Evolutionary conservation across 2,329 filamentous ascomycete species (phyloP), one percentile per base, ranked within the genome.

Genomic region (Akanthomyces lecanii): DNA sequence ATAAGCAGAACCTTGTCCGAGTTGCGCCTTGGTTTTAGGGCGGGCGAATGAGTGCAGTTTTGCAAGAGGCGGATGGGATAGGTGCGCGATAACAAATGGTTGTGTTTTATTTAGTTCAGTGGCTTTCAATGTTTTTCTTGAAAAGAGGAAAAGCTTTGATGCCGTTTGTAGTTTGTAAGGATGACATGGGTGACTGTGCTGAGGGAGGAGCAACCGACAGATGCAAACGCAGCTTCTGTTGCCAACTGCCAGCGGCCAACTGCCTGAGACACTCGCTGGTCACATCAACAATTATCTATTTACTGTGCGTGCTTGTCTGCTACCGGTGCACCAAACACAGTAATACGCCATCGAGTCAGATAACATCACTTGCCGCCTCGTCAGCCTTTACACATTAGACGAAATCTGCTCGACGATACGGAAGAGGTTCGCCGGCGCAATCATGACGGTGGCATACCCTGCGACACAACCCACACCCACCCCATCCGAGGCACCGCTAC

Each of bases 1-100:
- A 61, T 61, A 61, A 61, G 47, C 58, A 53, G 36, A 61, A 47
- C 58, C 48, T 61, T 53, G 58, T 61, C 42, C 16, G n/a, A 14
- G 28, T 48, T 48, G 42, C 38, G 55, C 51, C 44, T 38, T 48
- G 30, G 21, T 18, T n/a, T 40, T 58, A 18, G n/a, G 28, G 44
- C 21, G 14, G 30, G 55, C 44, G 21, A 30, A n/a, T 14, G 44
- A 21, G 21, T n/a, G 38, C 30, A 30, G n/a, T 25, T 50, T 42
- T 45, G 23, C 38, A 33, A 23, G 16, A 21, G 25, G 4, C 30
- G 23, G 2, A 6, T 12, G 25, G 21, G 11, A 38, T 36, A 10
- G 23, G 6, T n/a, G 12, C 8, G 28, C 10, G 21, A 4, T n/a
- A 16, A 40, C 40, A 7, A 30, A 50, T 50, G 2, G 7, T 38